Evolutionary conservation across 441 rosid genomes (phyloP).

Genomic region (Erodium moschatum): DNA sequence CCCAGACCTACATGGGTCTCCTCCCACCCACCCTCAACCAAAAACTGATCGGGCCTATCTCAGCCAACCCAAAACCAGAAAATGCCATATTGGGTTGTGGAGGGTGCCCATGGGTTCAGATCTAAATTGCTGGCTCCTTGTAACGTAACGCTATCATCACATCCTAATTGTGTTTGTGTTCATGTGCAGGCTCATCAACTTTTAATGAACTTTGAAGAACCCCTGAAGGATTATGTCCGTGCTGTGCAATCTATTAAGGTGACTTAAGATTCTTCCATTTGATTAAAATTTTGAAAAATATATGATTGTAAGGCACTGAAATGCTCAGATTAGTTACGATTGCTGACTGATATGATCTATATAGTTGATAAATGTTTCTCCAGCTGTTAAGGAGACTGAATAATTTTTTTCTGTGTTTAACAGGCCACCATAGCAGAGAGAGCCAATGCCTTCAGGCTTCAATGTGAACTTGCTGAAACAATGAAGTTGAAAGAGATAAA

Average conservation of each 20-base stretch:
- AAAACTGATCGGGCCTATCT: no score
- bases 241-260: constrained; percentile 91
- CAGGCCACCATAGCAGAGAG: constrained; percentile 95
- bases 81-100: no score
- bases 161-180: no score
- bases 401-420: constrained; percentile 17
- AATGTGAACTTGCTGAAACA: constrained; percentile 89
- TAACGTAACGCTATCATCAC: no score
- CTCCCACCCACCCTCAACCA: no score
- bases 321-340: neutral
- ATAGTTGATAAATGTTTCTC: neutral
- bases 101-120: no score
- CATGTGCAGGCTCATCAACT: constrained; percentile 67
- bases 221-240: constrained; percentile 90
- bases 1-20: no score
- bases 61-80: no score
- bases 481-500: constrained; percentile 92
- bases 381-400: neutral
- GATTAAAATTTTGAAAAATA: neutral
- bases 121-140: no score
- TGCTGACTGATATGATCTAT: neutral
- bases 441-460: constrained; percentile 85
- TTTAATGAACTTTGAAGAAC: constrained; percentile 93
- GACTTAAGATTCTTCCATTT: constrained; percentile 16
- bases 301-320: neutral